Percentiles rank a stretch among this genome's conserved stretches.
These are phyloP conservation scores for Salvia miltiorrhiza DNA, from an alignment of 257 asterid genomes.

Conservation along the genomic window DNA sequence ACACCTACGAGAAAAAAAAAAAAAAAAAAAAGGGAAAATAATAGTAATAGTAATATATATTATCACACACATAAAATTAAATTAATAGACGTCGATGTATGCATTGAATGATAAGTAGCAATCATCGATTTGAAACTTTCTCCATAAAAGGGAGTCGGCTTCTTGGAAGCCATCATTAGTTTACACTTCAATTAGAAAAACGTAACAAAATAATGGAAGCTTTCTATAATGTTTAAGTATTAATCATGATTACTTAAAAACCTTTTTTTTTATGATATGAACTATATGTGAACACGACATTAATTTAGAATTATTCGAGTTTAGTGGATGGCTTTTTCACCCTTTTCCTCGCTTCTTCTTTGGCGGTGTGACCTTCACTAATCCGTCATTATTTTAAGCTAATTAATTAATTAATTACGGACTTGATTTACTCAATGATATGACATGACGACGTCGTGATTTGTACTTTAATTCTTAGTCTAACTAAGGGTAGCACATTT, in stretches of 20 bases:
- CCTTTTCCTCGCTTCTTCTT: not conserved
- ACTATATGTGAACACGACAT: constrained; percentile 14
- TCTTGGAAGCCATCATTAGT: constrained; percentile 7
- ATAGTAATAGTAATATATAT: no score
- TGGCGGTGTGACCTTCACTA: constrained; percentile 14
- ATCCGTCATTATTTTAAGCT: constrained; percentile 5
- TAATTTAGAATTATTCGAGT: not conserved
- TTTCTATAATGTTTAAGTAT: not conserved
- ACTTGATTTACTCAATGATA: constrained; percentile 8
- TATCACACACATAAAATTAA: no score
- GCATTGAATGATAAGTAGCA: not conserved
- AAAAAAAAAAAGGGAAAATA: no score
- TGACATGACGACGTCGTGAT: not conserved
- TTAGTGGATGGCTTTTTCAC: constrained; percentile 9
- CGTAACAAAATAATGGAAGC: constrained; percentile 3
- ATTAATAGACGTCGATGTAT: no score
- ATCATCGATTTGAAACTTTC: not conserved
- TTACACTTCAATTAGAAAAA: not conserved
- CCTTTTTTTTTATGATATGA: not conserved
- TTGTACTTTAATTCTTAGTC: not conserved
- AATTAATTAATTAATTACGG: not conserved
- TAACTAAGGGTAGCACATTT: not conserved
- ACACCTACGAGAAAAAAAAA: no score
- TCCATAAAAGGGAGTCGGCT: not conserved
- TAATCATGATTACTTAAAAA: constrained; percentile 9